Conservation (phyloP, 495 filamentous ascomycete genomes). For the Penicillium herquei region DNA sequence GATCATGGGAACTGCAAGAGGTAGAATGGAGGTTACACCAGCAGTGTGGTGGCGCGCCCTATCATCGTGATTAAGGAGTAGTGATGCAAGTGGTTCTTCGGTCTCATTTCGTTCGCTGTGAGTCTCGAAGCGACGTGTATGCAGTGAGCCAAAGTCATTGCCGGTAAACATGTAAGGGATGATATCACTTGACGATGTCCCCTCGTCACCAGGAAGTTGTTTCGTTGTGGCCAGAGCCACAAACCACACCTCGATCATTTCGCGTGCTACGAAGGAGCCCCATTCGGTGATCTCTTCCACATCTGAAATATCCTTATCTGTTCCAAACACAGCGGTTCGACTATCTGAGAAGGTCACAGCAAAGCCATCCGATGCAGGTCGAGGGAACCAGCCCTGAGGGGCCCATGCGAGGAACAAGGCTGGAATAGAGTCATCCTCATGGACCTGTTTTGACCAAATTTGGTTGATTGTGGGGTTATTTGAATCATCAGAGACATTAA, state of each 20-base stretch:
- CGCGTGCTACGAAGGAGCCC: slow-evolving; percentile 31
- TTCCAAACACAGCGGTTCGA: slow-evolving; percentile 50
- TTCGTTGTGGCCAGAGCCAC: slow-evolving; percentile 33
- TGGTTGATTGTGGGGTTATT: slow-evolving; percentile 24
- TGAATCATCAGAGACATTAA: slow-evolving; percentile 32
- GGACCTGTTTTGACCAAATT: slow-evolving; percentile 36
- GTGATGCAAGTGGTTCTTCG: slow-evolving; percentile 17
- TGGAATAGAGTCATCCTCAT: slow-evolving; percentile 54
- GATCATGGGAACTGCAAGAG: slow-evolving; percentile 44
- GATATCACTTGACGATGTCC: neutral
- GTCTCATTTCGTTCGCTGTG: slow-evolving; percentile 14
- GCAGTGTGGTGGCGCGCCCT: slow-evolving; percentile 60
- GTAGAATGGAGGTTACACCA: slow-evolving; percentile 86
- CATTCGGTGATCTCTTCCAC: slow-evolving; percentile 19
- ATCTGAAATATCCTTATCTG: slow-evolving; percentile 13
- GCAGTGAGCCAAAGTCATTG: slow-evolving; percentile 35
- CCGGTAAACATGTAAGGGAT: slow-evolving; percentile 40
- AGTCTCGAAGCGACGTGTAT: slow-evolving; percentile 30
- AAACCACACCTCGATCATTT: slow-evolving; percentile 48
- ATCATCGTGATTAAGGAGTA: slow-evolving; percentile 33
- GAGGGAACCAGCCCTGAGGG: slow-evolving; percentile 45
- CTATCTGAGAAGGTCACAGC: slow-evolving; percentile 72
- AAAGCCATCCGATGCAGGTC: slow-evolving; percentile 41
- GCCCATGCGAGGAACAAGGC: slow-evolving; percentile 73
- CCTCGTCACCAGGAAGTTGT: neutral